Evolutionary conservation across 768 basidiomycete genomes (phyloP), one percentile per base, ranked within the genome.

Genomic region (Phlebiopsis gigantea): DNA sequence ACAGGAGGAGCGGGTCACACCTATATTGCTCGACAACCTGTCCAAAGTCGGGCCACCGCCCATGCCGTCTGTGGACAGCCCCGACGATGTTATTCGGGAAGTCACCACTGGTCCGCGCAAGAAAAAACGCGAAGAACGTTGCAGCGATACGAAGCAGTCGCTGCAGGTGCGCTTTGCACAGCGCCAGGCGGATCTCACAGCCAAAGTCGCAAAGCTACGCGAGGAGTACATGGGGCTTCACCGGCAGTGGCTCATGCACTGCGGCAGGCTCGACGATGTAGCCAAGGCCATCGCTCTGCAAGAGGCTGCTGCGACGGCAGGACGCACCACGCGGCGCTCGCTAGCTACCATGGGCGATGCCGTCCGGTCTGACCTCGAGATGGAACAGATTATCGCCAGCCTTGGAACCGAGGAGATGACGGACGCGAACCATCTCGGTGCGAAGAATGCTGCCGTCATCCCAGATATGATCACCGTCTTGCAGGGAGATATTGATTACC

Each of bases 371-470:
- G 95, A 98, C 71, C 79, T 96, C 56, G 96, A 98, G 75, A 94
- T 97, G 84, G 91, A 97, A 65, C 93, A 94, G 72, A 93, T 98
- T 66, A 89, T 98, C 56, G 92, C 92, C n/a, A 91, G 87, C 65
- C 75, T 97, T 41, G 93, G 92, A 24, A 89, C 87, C 62, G 93
- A 96, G 61, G 94, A 96, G 58, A 83, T 91, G 28, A 90, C 87
- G n/a, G 94, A 98, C 70, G 92, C 95, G 0, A 88, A 83, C 61
- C 83, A 90, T 59, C 83, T 97, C n/a, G 90, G 93, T 4, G 75
- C 84, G 54, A 79, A 83, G 60, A 97, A 97, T 60, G 80, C 92
- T 30, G 95, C 95, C 17, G 81, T 73, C 49, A 87, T 97, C 30
- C 95, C 95, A 1, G 93, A 98, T 68, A 94, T 97, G 92, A 76